Conservation (phyloP, 2,329 filamentous ascomycete species). For the Fusarium phyllophilum region DNA sequence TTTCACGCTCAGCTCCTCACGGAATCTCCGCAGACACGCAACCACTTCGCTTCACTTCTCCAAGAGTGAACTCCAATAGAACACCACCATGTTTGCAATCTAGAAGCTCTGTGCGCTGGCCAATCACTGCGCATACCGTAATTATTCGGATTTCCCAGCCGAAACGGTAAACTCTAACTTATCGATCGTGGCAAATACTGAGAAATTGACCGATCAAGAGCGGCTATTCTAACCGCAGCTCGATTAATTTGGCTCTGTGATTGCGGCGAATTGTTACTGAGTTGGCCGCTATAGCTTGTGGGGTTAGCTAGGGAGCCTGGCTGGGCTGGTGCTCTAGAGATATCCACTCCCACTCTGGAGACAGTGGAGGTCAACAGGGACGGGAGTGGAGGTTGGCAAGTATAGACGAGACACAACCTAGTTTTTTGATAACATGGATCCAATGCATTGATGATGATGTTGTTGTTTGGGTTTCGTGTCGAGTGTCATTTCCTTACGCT, state of each 20-base stretch:
- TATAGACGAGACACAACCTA: slow-evolving; percentile 6
- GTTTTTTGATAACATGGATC: not conserved
- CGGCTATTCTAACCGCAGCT: not conserved
- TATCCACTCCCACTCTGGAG: not conserved
- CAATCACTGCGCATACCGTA: not conserved
- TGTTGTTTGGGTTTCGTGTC: not conserved
- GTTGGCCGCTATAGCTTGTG: not conserved
- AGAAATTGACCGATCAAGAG: not conserved
- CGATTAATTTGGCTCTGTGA: not conserved
- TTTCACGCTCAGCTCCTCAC: slow-evolving; percentile 22
- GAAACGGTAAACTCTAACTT: not conserved
- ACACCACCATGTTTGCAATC: slow-evolving; percentile 5
- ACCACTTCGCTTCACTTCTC: slow-evolving; percentile 13
- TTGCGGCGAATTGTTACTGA: not conserved
- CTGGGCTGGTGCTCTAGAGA: not conserved
- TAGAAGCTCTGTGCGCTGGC: slow-evolving; percentile 1
- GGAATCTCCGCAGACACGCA: slow-evolving; percentile 25
- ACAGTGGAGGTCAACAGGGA: not conserved
- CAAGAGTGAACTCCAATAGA: slow-evolving; percentile 25
- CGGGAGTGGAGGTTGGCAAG: slow-evolving; percentile 2
- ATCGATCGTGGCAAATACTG: not conserved
- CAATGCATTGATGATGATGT: not conserved
- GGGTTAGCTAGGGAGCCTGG: not conserved
- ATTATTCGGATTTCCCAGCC: slow-evolving; percentile 6
- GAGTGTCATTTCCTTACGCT: not conserved